Conservation (phyloP, 1,284 basidiomycete genomes). For the Coniferiporia weirii region DNA sequence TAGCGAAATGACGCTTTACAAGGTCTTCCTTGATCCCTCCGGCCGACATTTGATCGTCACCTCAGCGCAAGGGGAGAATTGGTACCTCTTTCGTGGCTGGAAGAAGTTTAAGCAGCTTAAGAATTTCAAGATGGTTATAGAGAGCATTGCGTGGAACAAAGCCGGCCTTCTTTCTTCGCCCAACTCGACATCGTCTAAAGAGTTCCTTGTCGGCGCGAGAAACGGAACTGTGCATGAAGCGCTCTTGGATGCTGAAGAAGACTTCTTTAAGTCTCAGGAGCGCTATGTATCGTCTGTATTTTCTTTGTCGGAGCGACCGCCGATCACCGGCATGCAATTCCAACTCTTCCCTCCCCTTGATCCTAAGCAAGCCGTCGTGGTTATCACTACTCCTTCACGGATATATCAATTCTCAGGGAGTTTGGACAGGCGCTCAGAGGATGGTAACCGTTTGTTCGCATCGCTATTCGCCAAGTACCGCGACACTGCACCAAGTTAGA, state of each 20-base stretch:
- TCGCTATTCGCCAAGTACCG: slow-evolving; percentile 69
- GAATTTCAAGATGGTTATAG: slow-evolving; percentile 82
- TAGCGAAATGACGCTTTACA: slow-evolving; percentile 65
- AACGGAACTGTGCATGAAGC: slow-evolving; percentile 84
- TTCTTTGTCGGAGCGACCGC: slow-evolving; percentile 71
- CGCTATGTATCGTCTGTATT: slow-evolving; percentile 78
- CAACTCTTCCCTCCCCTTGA: slow-evolving; percentile 67
- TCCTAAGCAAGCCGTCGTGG: slow-evolving; percentile 57
- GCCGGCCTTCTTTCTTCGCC: slow-evolving; percentile 61
- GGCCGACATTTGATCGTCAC: slow-evolving; percentile 87
- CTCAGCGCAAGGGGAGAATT: slow-evolving; percentile 87
- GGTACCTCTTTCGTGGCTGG: slow-evolving; percentile 82
- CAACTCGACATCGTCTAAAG: slow-evolving; percentile 69
- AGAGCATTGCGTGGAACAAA: slow-evolving; percentile 92
- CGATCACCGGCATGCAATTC: slow-evolving; percentile 79
- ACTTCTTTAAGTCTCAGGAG: slow-evolving; percentile 89
- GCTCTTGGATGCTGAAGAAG: slow-evolving; percentile 80
- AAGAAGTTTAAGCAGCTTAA: slow-evolving; percentile 77
- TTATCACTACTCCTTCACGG: slow-evolving; percentile 82
- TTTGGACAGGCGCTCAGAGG: slow-evolving; percentile 60
- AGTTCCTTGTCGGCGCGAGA: slow-evolving; percentile 85
- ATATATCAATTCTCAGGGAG: slow-evolving; percentile 88
- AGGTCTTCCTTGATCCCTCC: slow-evolving; percentile 87
- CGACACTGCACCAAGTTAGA: slow-evolving; percentile 76
- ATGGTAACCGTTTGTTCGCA: slow-evolving; percentile 73